Evolutionary conservation across 768 basidiomycete genomes (phyloP).

Genomic region (Flagelloscypha sp.): DNA sequence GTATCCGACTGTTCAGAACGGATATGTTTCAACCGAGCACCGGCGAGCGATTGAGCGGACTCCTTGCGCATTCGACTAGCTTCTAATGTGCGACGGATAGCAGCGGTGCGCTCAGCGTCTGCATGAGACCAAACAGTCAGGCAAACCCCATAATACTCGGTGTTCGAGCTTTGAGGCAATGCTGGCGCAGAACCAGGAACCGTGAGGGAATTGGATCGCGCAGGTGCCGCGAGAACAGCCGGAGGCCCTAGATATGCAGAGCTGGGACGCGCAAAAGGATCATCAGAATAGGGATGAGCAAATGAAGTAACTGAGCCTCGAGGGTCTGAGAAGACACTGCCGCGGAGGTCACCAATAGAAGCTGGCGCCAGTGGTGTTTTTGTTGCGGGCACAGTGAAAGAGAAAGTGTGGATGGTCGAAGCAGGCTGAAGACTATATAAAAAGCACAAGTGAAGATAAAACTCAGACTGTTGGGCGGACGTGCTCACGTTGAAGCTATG

Average conservation of each 20-base stretch:
- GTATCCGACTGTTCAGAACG: conserved; percentile 46
- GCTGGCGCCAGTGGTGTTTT: conserved; percentile 70
- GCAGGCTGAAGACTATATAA: conserved; percentile 87
- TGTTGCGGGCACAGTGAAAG: conserved; percentile 75
- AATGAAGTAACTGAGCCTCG: conserved; percentile 65
- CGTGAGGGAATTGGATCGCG: conserved; percentile 23
- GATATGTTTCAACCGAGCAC: conserved; percentile 58
- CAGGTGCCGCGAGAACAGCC: conserved; percentile 38
- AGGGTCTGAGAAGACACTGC: conserved; percentile 65
- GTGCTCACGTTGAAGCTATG: conserved; percentile 94
- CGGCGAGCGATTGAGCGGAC: conserved; percentile 64
- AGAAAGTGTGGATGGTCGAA: conserved; percentile 87
- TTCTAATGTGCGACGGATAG: conserved; percentile 78
- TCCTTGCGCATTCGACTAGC: conserved; percentile 73
- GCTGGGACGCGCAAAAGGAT: conserved; percentile 73
- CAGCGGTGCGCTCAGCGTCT: conserved; percentile 76
- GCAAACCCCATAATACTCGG: conserved; percentile 86
- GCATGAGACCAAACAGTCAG: conserved; percentile 95
- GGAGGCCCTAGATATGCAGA: conserved; percentile 76
- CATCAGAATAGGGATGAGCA: conserved; percentile 65
- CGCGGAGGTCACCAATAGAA: conserved; percentile 63
- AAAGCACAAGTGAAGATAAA: too few species aligned
- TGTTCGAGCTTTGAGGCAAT: conserved; percentile 31
- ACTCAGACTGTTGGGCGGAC: too few species aligned
- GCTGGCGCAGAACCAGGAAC: conserved; percentile 10